Conservation (phyloP, 148 eudicot species). For the Arctostaphylos glauca region DNA sequence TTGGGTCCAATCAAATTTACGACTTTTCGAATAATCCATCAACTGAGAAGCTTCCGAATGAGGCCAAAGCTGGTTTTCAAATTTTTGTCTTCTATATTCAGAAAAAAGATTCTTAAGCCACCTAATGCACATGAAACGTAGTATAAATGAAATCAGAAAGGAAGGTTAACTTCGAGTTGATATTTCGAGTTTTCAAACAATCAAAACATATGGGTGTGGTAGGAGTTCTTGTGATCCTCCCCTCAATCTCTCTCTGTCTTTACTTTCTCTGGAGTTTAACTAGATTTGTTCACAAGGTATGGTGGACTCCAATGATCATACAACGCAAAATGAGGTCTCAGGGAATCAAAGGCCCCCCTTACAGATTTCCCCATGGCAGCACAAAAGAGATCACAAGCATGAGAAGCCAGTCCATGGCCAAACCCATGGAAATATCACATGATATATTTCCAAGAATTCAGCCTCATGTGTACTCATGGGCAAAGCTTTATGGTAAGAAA, state of each 20-base stretch:
- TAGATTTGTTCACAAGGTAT: conserved; percentile 31
- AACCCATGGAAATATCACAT: conserved; percentile 41
- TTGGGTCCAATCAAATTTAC: neutral
- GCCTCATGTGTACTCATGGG: conserved; percentile 38
- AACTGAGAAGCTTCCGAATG: neutral
- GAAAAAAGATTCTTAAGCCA: neutral
- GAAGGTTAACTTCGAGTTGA: neutral
- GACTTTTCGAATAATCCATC: neutral
- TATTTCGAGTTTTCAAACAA: neutral
- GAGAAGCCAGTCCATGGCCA: conserved; percentile 24
- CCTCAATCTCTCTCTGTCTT: conserved; percentile 8
- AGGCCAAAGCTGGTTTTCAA: neutral
- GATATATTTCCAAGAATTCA: conserved; percentile 40
- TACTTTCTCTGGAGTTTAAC: conserved; percentile 16
- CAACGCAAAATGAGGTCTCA: conserved; percentile 30
- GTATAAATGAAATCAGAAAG: neutral
- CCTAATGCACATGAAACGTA: neutral
- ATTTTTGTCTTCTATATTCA: neutral
- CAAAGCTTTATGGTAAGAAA: conserved; percentile 20
- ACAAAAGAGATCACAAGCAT: conserved; percentile 34
- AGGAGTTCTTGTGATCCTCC: neutral
- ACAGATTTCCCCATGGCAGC: conserved; percentile 39
- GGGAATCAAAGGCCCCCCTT: conserved; percentile 44
- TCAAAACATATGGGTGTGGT: conserved; percentile 11
- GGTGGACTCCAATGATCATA: conserved; percentile 31